These are phyloP conservation scores for Penicillium fuscoglaucum DNA, from an alignment of 2,329 filamentous ascomycete species.

Conservation along the genomic window DNA sequence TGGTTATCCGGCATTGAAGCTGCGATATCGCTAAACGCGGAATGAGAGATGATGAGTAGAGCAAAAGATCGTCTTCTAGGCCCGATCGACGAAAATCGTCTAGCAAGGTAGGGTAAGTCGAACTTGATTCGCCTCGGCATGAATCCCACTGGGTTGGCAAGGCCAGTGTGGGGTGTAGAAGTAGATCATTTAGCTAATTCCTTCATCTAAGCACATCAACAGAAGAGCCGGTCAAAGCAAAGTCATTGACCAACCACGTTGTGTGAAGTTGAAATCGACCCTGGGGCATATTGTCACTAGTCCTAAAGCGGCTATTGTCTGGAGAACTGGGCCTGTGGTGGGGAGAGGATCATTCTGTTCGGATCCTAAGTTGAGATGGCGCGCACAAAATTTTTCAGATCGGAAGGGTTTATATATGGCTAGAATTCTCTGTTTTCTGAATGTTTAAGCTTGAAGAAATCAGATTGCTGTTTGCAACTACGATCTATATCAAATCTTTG, in stretches of 20 bases:
- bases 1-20: not conserved
- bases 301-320: conserved; percentile 25
- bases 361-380: not conserved
- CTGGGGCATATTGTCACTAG: conserved; percentile 18
- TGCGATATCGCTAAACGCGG: not conserved
- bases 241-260: conserved; percentile 18
- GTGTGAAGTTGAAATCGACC: not conserved
- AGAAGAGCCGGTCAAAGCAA: conserved; percentile 4
- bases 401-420: not conserved
- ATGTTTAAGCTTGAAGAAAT: not conserved
- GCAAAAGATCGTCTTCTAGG: not conserved
- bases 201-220: conserved; percentile 16
- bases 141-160: not conserved
- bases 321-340: conserved; percentile 20
- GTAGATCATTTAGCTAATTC: conserved; percentile 18
- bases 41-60: not conserved
- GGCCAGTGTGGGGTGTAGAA: conserved; percentile 2
- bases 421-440: not conserved
- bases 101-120: not conserved
- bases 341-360: conserved; percentile 1
- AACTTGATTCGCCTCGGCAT: not conserved
- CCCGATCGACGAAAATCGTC: not conserved
- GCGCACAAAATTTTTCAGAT: not conserved
- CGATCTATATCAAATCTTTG: not conserved
- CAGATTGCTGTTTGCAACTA: too few relatives aligned